Conservation (phyloP, 23 red algal species). For the Cyanidiococcus yangmingshanensis region DNA sequence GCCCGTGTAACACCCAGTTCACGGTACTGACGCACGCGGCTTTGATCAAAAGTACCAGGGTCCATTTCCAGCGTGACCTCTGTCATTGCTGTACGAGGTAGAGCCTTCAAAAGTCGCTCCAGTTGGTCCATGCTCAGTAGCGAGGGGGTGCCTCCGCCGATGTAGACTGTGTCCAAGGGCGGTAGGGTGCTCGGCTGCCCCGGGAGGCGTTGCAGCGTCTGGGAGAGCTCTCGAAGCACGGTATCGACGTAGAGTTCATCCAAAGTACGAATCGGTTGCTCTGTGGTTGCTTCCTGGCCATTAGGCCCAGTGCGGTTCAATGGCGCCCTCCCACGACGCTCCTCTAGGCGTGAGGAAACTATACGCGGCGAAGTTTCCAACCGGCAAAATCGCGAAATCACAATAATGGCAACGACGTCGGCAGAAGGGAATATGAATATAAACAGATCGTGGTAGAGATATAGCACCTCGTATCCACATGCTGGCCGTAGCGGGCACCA, state of each 20-base stretch:
- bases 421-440: conserved; percentile 97
- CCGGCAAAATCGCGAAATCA: conserved; percentile 72
- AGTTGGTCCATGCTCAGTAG: conserved; percentile 30
- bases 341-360: neutral
- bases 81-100: conserved; percentile 33
- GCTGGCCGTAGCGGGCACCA: neutral
- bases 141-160: conserved; percentile 94
- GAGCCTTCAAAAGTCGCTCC: conserved; percentile 20
- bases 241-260: conserved; percentile 43
- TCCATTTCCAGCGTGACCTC: conserved; percentile 96
- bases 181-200: conserved; percentile 20
- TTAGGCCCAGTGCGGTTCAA: neutral
- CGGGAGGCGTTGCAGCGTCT: neutral
- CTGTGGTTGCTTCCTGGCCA: neutral
- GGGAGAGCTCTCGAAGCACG: conserved; percentile 13
- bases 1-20: conserved; percentile 63
- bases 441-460: conserved; percentile 30
- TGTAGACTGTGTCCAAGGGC: conserved; percentile 50
- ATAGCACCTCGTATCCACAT: neutral
- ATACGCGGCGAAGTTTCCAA: conserved; percentile 17
- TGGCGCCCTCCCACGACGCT: neutral
- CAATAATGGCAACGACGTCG: conserved; percentile 85
- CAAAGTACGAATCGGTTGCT: neutral
- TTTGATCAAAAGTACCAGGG: conserved; percentile 59
- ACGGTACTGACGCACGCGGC: conserved; percentile 27